Evolutionary conservation across 306 rosid genomes (phyloP).

Genomic region (Ochetophila trinervis): DNA sequence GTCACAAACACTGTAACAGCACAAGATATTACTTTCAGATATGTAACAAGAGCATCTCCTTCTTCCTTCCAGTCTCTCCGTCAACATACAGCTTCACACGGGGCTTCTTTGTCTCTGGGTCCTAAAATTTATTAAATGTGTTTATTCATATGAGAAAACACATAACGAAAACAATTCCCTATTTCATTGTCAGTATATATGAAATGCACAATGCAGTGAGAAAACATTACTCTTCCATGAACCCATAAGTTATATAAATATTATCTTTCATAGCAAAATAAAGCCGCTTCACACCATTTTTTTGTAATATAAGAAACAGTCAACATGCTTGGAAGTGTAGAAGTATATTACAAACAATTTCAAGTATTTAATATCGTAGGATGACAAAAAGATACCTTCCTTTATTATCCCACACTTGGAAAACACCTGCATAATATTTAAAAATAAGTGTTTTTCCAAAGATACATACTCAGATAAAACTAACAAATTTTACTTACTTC

Average conservation of each 20-base stretch:
- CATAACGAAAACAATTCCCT: not conserved
- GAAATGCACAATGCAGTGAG: slow-evolving; percentile 1
- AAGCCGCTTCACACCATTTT: not conserved
- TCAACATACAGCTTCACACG: slow-evolving; percentile 91
- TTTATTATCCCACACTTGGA: slow-evolving; percentile 94
- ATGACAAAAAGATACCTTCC: slow-evolving; percentile 54
- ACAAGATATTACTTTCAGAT: slow-evolving; percentile 61
- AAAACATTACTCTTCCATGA: not conserved
- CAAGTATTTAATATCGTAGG: not conserved
- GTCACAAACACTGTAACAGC: slow-evolving; percentile 18
- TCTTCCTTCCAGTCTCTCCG: slow-evolving; percentile 65
- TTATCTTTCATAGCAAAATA: not conserved
- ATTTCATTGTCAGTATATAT: not conserved
- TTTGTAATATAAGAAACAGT: not conserved
- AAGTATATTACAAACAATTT: not conserved
- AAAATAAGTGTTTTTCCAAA: slow-evolving; percentile 29
- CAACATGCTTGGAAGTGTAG: not conserved
- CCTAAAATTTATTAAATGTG: slow-evolving; percentile 41
- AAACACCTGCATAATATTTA: slow-evolving; percentile 58
- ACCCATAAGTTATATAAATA: not conserved
- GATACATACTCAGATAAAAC: slow-evolving; percentile 19
- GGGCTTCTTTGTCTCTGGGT: slow-evolving; percentile 77
- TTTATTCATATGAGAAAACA: slow-evolving; percentile 2
- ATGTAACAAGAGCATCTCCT: slow-evolving; percentile 88
- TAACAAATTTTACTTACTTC: slow-evolving; percentile 57